Base-by-base conservation (phyloP, 2,329 filamentous ascomycete genomes). In the Periconia sp. region DNA sequence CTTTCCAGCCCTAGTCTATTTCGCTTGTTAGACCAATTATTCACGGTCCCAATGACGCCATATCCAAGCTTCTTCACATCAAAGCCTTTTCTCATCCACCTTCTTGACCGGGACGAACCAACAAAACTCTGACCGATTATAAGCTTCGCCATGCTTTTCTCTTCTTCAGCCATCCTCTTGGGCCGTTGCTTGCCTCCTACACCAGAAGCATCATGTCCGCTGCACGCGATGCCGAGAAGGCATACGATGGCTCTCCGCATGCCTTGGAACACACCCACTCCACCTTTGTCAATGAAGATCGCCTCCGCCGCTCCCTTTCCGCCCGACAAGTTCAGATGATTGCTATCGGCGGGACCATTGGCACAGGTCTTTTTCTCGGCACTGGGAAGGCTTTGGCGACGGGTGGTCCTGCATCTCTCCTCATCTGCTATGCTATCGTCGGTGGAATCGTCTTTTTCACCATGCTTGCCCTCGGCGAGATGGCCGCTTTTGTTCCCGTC, bases 291-390 rank as follows among this genome's bases (percentile, higher is more conserved):
- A 62, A 64, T 14, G 65, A 64, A 49, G 65, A 67, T 50, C 59
- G 59, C 20, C 47, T 67, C 18, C 59, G 61, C 17, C 63, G 65
- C 47, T 61, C 63, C 9, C 62, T 69, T 15, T 62, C 58, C 11
- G 61, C 75, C 42, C 77, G 83, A 49, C 83, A 85, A 64, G 73
- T 85, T 49, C 80, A 85, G 67, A 85, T 85, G 82, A 85, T 85
- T 65, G 81, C 82, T 49, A 84, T 85, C 15, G 82, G 82, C 57
- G 82, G 82, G 50, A 82, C 81, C 11, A 85, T 85, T 54, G 82
- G 82, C 61, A 83, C 82, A 57, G 82, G 82, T 62, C 81, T 85
- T 67, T 85, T 85, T 63, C 80, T 85, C 59, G 82, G 82, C 53
- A 83, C 81, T 14, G 82, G 82, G 54, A 72, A 74, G 57, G 81